phyloP scores from a whole-genome alignment of 768 basidiomycete species.

The Termitomyces sp. region DNA sequence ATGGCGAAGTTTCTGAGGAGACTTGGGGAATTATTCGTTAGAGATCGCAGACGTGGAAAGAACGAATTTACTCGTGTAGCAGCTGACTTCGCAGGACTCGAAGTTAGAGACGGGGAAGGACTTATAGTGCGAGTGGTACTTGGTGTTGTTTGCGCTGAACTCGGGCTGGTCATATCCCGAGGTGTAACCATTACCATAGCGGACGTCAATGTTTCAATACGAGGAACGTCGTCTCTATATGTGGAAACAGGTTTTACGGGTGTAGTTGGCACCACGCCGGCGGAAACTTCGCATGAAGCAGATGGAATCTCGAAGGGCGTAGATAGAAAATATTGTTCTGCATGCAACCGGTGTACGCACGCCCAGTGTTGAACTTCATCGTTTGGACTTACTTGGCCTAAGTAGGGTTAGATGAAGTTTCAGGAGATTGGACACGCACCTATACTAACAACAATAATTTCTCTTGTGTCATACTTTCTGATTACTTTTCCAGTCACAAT shows the following conservation, averaged over 20 bases:
- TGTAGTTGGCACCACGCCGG: background rate
- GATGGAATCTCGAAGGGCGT: conserved; percentile 48
- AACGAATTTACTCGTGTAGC: conserved; percentile 1
- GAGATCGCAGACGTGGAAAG: background rate
- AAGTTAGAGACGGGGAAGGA: conserved; percentile 13
- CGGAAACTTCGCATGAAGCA: conserved; percentile 5
- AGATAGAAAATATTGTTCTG: conserved; percentile 39
- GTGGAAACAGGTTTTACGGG: conserved; percentile 5
- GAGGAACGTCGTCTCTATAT: background rate
- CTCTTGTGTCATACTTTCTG: conserved; percentile 33
- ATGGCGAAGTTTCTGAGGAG: conserved; percentile 56
- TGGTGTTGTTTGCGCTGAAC: conserved; percentile 13
- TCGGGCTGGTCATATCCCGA: conserved; percentile 9
- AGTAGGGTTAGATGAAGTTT: background rate
- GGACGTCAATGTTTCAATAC: background rate
- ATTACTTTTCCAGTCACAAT: conserved; percentile 41
- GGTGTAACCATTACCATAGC: background rate
- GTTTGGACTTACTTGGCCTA: conserved; percentile 41
- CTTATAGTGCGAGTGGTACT: conserved; percentile 12
- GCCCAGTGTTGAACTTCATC: conserved; percentile 59
- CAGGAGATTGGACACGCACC: conserved; percentile 29
- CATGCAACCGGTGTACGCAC: conserved; percentile 46
- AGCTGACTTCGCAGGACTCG: conserved; percentile 23
- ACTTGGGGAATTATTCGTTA: conserved; percentile 10
- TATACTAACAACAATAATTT: conserved; percentile 43